Conservation (phyloP, 768 basidiomycete genomes). For the Trichaptum fuscoviolaceum region DNA sequence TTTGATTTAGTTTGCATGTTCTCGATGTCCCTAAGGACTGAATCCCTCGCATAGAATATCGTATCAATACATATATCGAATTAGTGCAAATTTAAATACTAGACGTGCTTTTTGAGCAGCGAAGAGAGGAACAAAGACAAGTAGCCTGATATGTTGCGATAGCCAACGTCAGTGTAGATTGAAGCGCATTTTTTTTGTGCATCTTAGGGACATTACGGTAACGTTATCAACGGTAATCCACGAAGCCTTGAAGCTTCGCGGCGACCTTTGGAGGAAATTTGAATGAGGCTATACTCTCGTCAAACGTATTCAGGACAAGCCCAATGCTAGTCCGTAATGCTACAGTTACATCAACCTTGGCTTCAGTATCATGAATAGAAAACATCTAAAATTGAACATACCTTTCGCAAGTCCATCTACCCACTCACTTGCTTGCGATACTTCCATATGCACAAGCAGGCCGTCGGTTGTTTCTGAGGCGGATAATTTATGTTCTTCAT, state of each 20-base stretch:
- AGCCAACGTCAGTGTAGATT: too few species aligned
- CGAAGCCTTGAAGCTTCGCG: slow-evolving; percentile 61
- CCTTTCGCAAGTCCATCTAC: slow-evolving; percentile 54
- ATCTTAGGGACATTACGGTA: too few species aligned
- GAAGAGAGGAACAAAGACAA: too few species aligned
- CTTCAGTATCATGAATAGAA: neutral
- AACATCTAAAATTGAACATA: slow-evolving; percentile 29
- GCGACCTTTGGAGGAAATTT: slow-evolving; percentile 70
- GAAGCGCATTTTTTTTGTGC: too few species aligned
- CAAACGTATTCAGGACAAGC: slow-evolving; percentile 67
- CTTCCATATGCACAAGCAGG: slow-evolving; percentile 33
- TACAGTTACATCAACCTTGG: too few species aligned
- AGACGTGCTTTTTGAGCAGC: too few species aligned
- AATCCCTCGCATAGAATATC: neutral
- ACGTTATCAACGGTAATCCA: slow-evolving; percentile 52
- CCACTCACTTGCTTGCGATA: slow-evolving; percentile 49
- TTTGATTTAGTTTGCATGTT: neutral
- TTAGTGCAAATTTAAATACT: too few species aligned
- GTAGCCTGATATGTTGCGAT: too few species aligned
- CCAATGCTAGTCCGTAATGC: slow-evolving; percentile 33
- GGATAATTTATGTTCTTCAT: neutral
- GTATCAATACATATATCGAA: neutral
- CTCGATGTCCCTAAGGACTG: neutral
- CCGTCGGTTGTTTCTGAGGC: neutral
- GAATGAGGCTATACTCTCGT: slow-evolving; percentile 68